A percentile compares a stretch with the other conserved stretches of the same genome.
Evolutionary conservation across 768 basidiomycete species (phyloP).

Genomic region (Tylopilus felleus): DNA sequence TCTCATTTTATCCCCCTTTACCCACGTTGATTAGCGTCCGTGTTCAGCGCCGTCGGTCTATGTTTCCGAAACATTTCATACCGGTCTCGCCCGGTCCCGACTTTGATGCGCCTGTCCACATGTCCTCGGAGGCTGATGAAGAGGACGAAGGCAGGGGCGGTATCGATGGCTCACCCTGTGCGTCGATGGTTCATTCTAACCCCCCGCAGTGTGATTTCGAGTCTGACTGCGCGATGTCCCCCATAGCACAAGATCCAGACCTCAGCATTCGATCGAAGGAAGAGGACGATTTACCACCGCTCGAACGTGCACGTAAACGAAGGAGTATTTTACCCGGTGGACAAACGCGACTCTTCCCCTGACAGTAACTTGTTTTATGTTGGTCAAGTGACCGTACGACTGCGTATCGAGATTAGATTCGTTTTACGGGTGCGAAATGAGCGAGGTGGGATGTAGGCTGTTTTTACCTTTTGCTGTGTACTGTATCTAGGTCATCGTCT

Average conservation of each 20-base stretch:
- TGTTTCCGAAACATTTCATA: constrained; percentile 61
- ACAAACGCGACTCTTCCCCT: constrained; percentile 26
- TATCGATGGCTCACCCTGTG: constrained; percentile 21
- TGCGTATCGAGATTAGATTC: not conserved
- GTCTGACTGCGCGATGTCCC: constrained; percentile 3
- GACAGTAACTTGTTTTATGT: not conserved
- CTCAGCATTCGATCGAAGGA: constrained; percentile 33
- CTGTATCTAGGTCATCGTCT: constrained; percentile 4
- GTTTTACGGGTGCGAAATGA: not conserved
- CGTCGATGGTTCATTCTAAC: constrained; percentile 4
- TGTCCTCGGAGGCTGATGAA: constrained; percentile 28
- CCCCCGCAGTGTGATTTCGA: not conserved
- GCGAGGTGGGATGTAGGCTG: not conserved
- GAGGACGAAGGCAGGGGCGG: constrained; percentile 32
- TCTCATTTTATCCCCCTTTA: not conserved
- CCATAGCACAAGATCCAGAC: constrained; percentile 26
- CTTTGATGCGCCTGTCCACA: constrained; percentile 6
- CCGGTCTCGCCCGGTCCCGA: constrained; percentile 24
- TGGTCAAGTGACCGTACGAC: no score
- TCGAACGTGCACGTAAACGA: constrained; percentile 65
- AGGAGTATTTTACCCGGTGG: constrained; percentile 35
- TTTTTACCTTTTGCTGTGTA: not conserved
- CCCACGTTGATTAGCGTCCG: not conserved
- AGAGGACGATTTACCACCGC: constrained; percentile 60
- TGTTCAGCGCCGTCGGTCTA: constrained; percentile 65